Base-by-base conservation (phyloP, 129 eudicot genomes). In the Pittosporum tobira region DNA sequence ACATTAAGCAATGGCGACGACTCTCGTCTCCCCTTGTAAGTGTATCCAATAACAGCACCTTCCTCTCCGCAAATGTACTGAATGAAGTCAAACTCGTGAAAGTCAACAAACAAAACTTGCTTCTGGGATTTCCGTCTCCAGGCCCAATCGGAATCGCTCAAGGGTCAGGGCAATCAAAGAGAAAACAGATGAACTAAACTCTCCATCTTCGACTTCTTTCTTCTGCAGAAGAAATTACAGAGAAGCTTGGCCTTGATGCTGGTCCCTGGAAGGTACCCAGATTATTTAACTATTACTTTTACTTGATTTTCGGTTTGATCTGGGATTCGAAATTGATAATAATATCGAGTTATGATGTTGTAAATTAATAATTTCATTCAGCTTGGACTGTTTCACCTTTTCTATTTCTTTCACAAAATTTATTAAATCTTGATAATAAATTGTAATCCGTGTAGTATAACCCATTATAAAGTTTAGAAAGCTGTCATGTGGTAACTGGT, bases 211-310 rank as follows among this genome's bases (percentile, higher is more conserved):
- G 5, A 46, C 16, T 65, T 38, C n/a, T n/a, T n/a, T n/a, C 72
- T 40, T 60, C 80, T 44, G 66, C 95, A 1, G 90, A 91, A 43
- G 98, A 83, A 30, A 51, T 91, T 6, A 83, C 96, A 30, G 61
- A 81, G 71, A 86, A 91, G 55, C 81, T 67, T 71, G 99, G 99
- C 38, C 96, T 91, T 47, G 99, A 91, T 81, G 99, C 82, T 61
- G 96, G 88, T 51, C 79, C 87, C 20, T 91, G 96, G 94, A 81
- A 91, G 94, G 99, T 91, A 68, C 2, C 26, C 42, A 10, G n/a
- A n/a, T n/a, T n/a, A n/a, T 46, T 38, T 45, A 1, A 15, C 1
- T 23, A 54, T 20, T 31, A n/a, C 5, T 48, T 23, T 21, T 12
- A 18, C 18, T 0, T 4, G n/a, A 18, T 6, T 18, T 29, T n/a